These are phyloP conservation scores for Phialophora verrucosa DNA, from an alignment of 2,329 filamentous ascomycete species.

Conservation along the genomic window DNA sequence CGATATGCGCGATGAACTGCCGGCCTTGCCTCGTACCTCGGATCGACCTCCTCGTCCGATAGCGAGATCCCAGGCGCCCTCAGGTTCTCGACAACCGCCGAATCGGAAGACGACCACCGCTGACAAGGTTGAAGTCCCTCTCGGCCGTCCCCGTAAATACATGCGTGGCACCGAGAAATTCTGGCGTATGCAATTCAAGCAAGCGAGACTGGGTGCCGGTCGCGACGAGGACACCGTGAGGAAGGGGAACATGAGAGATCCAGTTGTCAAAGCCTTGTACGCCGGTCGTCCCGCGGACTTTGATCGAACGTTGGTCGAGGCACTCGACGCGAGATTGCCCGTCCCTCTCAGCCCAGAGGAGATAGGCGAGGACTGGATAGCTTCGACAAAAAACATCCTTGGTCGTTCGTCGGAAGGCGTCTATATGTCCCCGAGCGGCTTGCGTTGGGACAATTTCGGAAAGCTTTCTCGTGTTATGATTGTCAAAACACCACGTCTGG, in stretches of 20 bases:
- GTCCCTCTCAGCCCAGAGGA: slow-evolving; percentile 30
- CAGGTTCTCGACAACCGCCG: background rate
- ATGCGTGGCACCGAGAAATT: slow-evolving; percentile 39
- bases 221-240: background rate
- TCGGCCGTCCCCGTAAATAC: slow-evolving; percentile 40
- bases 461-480: slow-evolving; percentile 33
- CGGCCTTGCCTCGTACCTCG: background rate
- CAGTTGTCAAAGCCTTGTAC: slow-evolving; percentile 31
- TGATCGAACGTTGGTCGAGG: slow-evolving; percentile 35
- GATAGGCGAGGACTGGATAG: slow-evolving; percentile 37
- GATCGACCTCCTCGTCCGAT: background rate
- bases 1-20: slow-evolving; percentile 7
- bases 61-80: background rate
- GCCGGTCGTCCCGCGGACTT: slow-evolving; percentile 35
- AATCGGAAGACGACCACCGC: background rate
- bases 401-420: slow-evolving; percentile 44
- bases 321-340: slow-evolving; percentile 34
- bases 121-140: background rate
- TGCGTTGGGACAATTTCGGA: slow-evolving; percentile 21
- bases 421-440: slow-evolving; percentile 46
- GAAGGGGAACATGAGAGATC: slow-evolving; percentile 34
- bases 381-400: slow-evolving; percentile 32
- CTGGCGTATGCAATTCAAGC: slow-evolving; percentile 36
- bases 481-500: slow-evolving; percentile 30
- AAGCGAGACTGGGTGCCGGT: slow-evolving; percentile 24